These are phyloP conservation scores for Colletotrichum gigasporum DNA, from an alignment of 2,329 filamentous ascomycete genomes.

Conservation along the genomic window DNA sequence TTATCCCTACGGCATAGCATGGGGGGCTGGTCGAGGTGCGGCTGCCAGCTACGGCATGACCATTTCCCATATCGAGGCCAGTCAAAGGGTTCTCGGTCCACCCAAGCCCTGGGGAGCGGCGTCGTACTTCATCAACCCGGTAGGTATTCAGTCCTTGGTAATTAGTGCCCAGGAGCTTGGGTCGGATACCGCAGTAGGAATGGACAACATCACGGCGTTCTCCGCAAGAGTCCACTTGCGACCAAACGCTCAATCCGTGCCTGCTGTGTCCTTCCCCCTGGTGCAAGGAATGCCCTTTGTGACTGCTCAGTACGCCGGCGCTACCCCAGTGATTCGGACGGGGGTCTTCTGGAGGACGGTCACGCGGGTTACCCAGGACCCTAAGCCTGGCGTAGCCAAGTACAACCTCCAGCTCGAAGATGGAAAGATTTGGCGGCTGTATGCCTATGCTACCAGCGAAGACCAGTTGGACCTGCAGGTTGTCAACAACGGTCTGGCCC, in stretches of 20 bases:
- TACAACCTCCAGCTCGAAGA: conserved; percentile 80
- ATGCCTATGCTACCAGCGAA: conserved; percentile 71
- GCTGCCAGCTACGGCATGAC: conserved; percentile 80
- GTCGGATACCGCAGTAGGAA: conserved; percentile 64
- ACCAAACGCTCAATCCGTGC: conserved; percentile 58
- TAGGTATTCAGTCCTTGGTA: conserved; percentile 83
- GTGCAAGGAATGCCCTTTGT: conserved; percentile 92
- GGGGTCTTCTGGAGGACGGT: conserved; percentile 79
- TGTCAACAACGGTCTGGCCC: conserved; percentile 70
- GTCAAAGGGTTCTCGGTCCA: conserved; percentile 74
- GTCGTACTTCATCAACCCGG: conserved; percentile 81
- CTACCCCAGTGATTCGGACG: conserved; percentile 78
- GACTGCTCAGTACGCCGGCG: conserved; percentile 78
- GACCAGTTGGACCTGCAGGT: conserved; percentile 74
- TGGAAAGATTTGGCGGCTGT: conserved; percentile 80
- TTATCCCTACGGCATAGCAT: conserved; percentile 77
- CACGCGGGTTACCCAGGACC: conserved; percentile 62
- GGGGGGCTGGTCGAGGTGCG: conserved; percentile 70
- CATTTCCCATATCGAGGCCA: conserved; percentile 76
- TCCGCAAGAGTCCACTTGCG: conserved; percentile 75
- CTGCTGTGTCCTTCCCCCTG: conserved; percentile 79
- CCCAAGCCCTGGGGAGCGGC: conserved; percentile 64
- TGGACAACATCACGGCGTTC: conserved; percentile 63
- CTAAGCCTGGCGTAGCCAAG: conserved; percentile 75
- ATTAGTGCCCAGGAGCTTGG: conserved; percentile 82